phyloP scores from a whole-genome alignment of 2,329 filamentous ascomycete genomes.

The Stagonosporopsis rhizophila region DNA sequence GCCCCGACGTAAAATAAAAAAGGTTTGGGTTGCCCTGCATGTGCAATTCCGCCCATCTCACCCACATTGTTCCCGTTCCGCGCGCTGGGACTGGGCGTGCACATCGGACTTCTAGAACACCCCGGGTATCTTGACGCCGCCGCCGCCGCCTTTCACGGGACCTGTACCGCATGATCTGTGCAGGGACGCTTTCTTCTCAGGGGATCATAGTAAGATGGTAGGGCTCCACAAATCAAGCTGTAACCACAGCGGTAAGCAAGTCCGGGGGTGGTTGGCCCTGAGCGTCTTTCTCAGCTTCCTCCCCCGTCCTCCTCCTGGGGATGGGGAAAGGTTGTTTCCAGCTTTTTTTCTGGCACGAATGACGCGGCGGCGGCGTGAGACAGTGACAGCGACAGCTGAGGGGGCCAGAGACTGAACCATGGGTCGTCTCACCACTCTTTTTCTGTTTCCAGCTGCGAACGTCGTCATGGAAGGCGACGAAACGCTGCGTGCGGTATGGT shows the following conservation, averaged over 20 bases:
- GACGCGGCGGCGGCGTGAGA: background rate
- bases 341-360: background rate
- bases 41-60: background rate
- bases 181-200: background rate
- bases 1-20: background rate
- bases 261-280: no score
- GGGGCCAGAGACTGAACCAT: constrained; percentile 9
- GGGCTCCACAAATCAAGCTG: background rate
- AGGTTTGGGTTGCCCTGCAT: constrained; percentile 15
- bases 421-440: background rate
- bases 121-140: constrained; percentile 6
- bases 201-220: no score
- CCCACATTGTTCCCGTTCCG: background rate
- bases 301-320: no score
- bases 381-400: constrained; percentile 1
- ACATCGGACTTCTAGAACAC: constrained; percentile 9
- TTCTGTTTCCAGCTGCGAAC: background rate
- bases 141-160: constrained; percentile 1
- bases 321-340: background rate
- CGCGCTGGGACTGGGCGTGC: no score
- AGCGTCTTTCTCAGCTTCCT: no score
- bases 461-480: constrained; percentile 9
- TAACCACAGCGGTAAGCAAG: background rate
- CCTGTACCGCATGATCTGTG: background rate
- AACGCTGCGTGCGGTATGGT: constrained; percentile 4